phyloP scores from a whole-genome alignment of 441 rosid genomes.

The Gossypium laxum region DNA sequence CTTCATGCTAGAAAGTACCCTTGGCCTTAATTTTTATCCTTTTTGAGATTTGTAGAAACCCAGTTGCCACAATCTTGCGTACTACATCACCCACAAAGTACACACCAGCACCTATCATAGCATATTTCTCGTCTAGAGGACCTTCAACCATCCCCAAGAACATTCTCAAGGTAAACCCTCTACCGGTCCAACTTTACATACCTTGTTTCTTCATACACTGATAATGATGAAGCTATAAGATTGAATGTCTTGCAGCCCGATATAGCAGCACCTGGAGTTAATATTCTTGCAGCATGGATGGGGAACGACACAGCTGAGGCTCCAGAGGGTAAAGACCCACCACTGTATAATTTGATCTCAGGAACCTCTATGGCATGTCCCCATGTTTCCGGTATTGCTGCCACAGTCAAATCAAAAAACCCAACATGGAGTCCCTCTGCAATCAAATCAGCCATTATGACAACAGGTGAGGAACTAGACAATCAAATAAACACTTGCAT shows the following conservation, averaged over 20 bases:
- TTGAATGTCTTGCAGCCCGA: slow-evolving; percentile 52
- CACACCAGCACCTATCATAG: slow-evolving; percentile 55
- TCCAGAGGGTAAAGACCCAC: slow-evolving; percentile 37
- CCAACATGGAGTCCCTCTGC: slow-evolving; percentile 62
- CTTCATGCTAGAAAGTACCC: background rate
- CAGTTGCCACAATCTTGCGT: slow-evolving; percentile 59
- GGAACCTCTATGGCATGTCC: slow-evolving; percentile 90
- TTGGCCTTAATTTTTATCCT: background rate
- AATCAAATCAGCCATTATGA: slow-evolving; percentile 66
- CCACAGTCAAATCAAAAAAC: slow-evolving; percentile 43
- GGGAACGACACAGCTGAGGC: slow-evolving; percentile 40
- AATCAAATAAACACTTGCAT: background rate
- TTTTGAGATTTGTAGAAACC: slow-evolving; percentile 31
- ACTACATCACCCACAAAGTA: slow-evolving; percentile 34
- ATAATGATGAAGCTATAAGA: background rate
- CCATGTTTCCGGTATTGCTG: slow-evolving; percentile 55
- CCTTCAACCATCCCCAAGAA: slow-evolving; percentile 48
- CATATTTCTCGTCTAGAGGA: slow-evolving; percentile 67
- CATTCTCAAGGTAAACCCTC: slow-evolving; percentile 52
- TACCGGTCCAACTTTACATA: background rate
- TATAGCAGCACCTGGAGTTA: slow-evolving; percentile 63
- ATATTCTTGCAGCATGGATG: slow-evolving; percentile 70
- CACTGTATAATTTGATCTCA: slow-evolving; percentile 47
- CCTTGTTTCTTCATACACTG: background rate
- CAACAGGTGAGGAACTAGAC: slow-evolving; percentile 35